These are phyloP conservation scores for Aspergillus ibericus DNA, from an alignment of 2,329 filamentous ascomycete genomes.

Conservation along the genomic window DNA sequence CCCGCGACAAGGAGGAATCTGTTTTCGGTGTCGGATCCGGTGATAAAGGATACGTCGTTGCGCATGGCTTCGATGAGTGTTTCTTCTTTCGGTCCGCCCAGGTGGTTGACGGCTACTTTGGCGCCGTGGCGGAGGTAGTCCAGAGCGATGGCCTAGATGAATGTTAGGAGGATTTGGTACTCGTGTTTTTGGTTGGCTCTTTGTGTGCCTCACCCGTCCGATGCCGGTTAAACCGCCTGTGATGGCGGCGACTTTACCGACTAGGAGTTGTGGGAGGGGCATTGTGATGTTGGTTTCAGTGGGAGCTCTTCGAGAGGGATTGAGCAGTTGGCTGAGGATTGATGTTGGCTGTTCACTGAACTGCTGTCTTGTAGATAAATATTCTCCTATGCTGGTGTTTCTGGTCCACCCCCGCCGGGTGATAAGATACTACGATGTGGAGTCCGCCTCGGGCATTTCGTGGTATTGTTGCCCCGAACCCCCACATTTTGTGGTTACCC, in stretches of 20 bases:
- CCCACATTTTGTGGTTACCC: slow-evolving; percentile 17
- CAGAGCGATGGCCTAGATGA: slow-evolving; percentile 66
- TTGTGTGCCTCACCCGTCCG: slow-evolving; percentile 54
- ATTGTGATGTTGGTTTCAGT: not conserved
- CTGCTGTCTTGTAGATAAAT: not conserved
- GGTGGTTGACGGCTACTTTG: slow-evolving; percentile 77
- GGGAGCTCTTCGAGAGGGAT: not conserved
- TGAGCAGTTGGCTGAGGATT: not conserved
- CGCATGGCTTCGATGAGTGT: slow-evolving; percentile 31
- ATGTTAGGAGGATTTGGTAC: not conserved
- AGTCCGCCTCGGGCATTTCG: slow-evolving; percentile 26
- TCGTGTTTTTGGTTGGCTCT: too few species aligned
- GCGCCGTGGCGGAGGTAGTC: slow-evolving; percentile 77
- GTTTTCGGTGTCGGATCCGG: slow-evolving; percentile 22
- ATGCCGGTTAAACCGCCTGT: slow-evolving; percentile 86
- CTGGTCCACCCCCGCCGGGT: not conserved
- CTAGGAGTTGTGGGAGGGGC: slow-evolving; percentile 54
- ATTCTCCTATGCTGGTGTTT: not conserved
- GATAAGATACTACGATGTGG: slow-evolving; percentile 4
- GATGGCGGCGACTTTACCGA: slow-evolving; percentile 77
- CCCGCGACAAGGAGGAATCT: slow-evolving; percentile 68
- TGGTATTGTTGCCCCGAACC: slow-evolving; percentile 33
- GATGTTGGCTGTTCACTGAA: not conserved
- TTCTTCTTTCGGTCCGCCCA: slow-evolving; percentile 49
- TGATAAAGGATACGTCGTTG: slow-evolving; percentile 31